These are phyloP conservation scores for Allium sativum DNA, from an alignment of 106 monocot species.

Conservation along the genomic window DNA sequence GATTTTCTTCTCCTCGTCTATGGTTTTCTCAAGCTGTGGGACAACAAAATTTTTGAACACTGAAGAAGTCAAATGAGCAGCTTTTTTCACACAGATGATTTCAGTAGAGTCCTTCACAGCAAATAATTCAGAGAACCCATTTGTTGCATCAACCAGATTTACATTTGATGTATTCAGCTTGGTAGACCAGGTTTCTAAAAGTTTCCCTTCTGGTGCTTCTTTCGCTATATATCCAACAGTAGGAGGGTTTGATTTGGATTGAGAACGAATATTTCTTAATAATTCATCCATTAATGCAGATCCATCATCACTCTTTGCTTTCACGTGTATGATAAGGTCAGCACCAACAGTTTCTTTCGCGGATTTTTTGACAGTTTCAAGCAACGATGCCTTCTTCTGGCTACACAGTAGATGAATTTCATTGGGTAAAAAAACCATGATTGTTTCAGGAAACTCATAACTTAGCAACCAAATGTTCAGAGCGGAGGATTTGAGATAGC, in stretches of 20 bases:
- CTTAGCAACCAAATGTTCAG: conserved; percentile 87
- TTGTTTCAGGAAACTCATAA: conserved; percentile 96
- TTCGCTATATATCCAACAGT: conserved; percentile 63
- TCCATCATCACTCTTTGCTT: conserved; percentile 68
- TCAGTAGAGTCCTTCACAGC: conserved; percentile 70
- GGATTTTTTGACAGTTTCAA: conserved; percentile 53
- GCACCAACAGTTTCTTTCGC: conserved; percentile 57
- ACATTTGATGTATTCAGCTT: conserved; percentile 42
- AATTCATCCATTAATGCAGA: conserved; percentile 55
- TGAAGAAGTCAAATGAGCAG: conserved; percentile 65
- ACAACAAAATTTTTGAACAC: conserved; percentile 82
- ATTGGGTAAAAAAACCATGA: conserved; percentile 87
- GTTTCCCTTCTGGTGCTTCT: conserved; percentile 83
- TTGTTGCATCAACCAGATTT: conserved; percentile 63
- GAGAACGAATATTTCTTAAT: conserved; percentile 27
- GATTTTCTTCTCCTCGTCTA: conserved; percentile 82
- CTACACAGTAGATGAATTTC: conserved; percentile 86
- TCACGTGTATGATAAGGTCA: conserved; percentile 74
- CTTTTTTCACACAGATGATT: conserved; percentile 66
- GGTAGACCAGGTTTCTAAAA: conserved; percentile 68
- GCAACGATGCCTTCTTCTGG: conserved; percentile 73
- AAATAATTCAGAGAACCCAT: conserved; percentile 82
- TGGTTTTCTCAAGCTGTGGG: conserved; percentile 81
- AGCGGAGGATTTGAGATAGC: conserved; percentile 92
- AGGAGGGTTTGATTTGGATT: conserved; percentile 36